Conservation (phyloP, 768 basidiomycete species). For the Suillus discolor region DNA sequence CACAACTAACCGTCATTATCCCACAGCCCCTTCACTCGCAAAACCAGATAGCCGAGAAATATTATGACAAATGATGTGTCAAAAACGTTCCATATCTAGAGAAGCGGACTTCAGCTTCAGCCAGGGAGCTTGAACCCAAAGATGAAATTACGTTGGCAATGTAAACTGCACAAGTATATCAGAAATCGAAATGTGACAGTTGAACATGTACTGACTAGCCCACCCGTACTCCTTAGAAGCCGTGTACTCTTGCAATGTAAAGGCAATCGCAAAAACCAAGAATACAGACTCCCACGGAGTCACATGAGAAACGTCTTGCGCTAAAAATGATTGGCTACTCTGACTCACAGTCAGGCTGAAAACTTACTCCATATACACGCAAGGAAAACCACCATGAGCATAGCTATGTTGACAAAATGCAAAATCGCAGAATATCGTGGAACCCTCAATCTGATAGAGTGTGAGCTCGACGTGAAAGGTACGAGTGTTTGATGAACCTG, state of each 20-base stretch:
- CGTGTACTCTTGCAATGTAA: constrained; percentile 86
- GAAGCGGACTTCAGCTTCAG: neutral
- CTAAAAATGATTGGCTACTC: constrained; percentile 38
- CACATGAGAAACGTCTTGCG: constrained; percentile 51
- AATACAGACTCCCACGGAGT: constrained; percentile 73
- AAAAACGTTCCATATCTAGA: constrained; percentile 89
- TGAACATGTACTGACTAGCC: constrained; percentile 62
- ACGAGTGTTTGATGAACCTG: constrained; percentile 41
- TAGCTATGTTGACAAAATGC: constrained; percentile 76
- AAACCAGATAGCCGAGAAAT: constrained; percentile 65
- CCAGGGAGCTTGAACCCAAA: constrained; percentile 5
- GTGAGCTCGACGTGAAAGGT: constrained; percentile 7
- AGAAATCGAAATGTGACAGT: neutral
- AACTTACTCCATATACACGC: constrained; percentile 73
- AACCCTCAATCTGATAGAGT: constrained; percentile 64
- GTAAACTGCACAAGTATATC: constrained; percentile 54
- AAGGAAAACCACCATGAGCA: constrained; percentile 69
- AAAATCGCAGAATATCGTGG: constrained; percentile 78
- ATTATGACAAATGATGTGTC: constrained; percentile 75
- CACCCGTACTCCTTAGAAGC: constrained; percentile 86
- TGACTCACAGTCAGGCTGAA: constrained; percentile 6
- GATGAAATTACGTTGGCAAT: constrained; percentile 68
- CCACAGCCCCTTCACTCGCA: constrained; percentile 67
- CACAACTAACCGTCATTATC: constrained; percentile 48
- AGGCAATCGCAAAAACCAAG: constrained; percentile 75